Percentiles rank a stretch among this genome's conserved stretches.
phyloP scores from a whole-genome alignment of 1,284 basidiomycete genomes.

The Xanthoconium separans region DNA sequence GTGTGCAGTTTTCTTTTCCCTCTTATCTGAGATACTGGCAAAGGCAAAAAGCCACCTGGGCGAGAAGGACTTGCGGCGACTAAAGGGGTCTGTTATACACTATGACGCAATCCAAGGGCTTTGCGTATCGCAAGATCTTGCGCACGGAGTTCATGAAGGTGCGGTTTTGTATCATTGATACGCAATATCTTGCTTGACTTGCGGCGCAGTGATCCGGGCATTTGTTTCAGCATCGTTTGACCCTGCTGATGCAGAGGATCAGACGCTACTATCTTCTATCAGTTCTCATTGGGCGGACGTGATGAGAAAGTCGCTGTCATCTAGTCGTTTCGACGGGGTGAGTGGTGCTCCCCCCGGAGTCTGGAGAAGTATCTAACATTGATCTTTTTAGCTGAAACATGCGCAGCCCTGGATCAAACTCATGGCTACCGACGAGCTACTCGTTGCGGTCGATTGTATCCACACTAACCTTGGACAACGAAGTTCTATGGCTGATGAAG shows the following conservation, averaged over 20 bases:
- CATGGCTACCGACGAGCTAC: slow-evolving; percentile 37
- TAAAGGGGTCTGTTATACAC: slow-evolving; percentile 44
- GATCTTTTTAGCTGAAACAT: slow-evolving; percentile 31
- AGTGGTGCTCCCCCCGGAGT: background rate
- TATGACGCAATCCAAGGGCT: slow-evolving; percentile 32
- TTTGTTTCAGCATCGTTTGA: slow-evolving; percentile 31
- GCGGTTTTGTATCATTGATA: slow-evolving; percentile 10
- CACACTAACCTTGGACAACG: slow-evolving; percentile 14
- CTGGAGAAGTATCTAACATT: background rate
- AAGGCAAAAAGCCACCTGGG: slow-evolving; percentile 27
- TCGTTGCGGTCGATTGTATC: slow-evolving; percentile 37
- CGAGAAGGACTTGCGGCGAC: slow-evolving; percentile 24
- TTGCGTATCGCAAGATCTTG: slow-evolving; percentile 30
- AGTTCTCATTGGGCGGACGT: slow-evolving; percentile 34
- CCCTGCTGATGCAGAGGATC: slow-evolving; percentile 25
- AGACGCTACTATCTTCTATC: slow-evolving; percentile 27
- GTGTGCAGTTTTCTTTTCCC: slow-evolving; percentile 32
- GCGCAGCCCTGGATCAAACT: slow-evolving; percentile 50
- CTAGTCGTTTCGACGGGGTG: slow-evolving; percentile 15
- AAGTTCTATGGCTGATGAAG: slow-evolving; percentile 25
- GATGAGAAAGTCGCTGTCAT: slow-evolving; percentile 13
- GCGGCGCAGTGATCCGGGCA: slow-evolving; percentile 29
- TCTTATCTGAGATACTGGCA: slow-evolving; percentile 38
- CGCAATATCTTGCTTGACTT: slow-evolving; percentile 3
- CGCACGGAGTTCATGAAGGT: slow-evolving; percentile 35